Evolutionary conservation across 2,329 filamentous ascomycete genomes (phyloP).

Genomic region (Sclerotinia spermophila): DNA sequence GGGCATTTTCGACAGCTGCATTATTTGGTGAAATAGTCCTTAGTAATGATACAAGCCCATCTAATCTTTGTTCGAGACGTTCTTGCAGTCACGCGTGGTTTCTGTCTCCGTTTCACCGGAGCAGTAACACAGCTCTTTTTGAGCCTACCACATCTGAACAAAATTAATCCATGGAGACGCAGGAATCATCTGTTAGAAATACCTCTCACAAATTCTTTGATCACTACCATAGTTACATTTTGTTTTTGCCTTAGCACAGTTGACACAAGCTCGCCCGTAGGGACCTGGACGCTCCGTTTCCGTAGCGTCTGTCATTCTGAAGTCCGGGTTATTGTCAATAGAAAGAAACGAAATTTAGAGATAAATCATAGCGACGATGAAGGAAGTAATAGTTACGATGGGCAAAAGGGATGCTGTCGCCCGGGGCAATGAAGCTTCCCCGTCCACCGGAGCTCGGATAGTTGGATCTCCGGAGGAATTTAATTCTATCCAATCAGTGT

Average conservation of each 20-base stretch:
- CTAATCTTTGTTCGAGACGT: slow-evolving; percentile 24
- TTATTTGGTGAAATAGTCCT: slow-evolving; percentile 13
- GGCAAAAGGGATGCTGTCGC: background rate
- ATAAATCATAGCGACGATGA: background rate
- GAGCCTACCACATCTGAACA: slow-evolving; percentile 21
- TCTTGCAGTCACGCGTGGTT: slow-evolving; percentile 20
- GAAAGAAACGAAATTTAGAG: background rate
- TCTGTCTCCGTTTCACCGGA: slow-evolving; percentile 16
- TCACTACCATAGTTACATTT: slow-evolving; percentile 14
- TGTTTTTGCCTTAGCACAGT: slow-evolving; percentile 11
- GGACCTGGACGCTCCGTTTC: slow-evolving; percentile 9
- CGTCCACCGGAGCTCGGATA: background rate
- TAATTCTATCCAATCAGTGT: background rate
- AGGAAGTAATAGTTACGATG: background rate
- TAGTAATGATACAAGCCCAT: slow-evolving; percentile 21
- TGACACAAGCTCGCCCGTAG: slow-evolving; percentile 11
- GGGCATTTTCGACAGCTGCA: slow-evolving; percentile 10
- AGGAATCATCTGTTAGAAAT: background rate
- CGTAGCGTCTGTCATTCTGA: background rate
- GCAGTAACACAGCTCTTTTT: slow-evolving; percentile 21
- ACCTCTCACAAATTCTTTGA: slow-evolving; percentile 13
- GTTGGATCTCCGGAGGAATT: background rate
- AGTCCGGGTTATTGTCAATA: background rate
- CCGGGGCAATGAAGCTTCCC: background rate
- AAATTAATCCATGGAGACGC: background rate